Evolutionary conservation across 169 alveolate species (phyloP).

Genomic region (Toxoplasma gondii): DNA sequence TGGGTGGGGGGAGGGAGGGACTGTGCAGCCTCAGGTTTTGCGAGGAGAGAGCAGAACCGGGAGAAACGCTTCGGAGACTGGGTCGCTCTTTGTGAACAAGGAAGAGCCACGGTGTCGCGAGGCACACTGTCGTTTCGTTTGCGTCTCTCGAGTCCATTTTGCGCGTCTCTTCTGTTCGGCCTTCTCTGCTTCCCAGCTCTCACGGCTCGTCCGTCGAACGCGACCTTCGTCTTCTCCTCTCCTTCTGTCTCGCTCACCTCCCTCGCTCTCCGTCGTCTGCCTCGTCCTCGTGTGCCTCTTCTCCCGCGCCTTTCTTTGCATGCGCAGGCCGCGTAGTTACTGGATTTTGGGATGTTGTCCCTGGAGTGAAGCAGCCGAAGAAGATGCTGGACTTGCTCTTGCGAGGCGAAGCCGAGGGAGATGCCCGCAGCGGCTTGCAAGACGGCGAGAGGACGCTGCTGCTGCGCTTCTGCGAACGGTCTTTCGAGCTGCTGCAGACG

Average conservation of each 20-base stretch:
- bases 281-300: not conserved
- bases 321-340: not conserved
- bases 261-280: not conserved
- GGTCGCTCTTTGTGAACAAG: too few relatives aligned
- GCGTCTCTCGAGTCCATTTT: too few relatives aligned
- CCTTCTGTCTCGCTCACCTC: not conserved
- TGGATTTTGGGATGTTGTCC: not conserved
- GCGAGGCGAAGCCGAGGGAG: slow-evolving; percentile 21
- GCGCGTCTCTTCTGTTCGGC: not conserved
- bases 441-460: not conserved
- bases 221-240: not conserved
- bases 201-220: not conserved
- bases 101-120: too few relatives aligned
- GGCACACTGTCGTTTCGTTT: too few relatives aligned
- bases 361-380: not conserved
- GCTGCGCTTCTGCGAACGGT: not conserved
- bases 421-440: not conserved
- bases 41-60: too few relatives aligned
- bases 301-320: not conserved
- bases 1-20: too few relatives aligned
- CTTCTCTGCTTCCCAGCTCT: not conserved
- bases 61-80: too few relatives aligned
- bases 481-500: not conserved
- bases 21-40: too few relatives aligned
- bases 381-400: not conserved